Percentiles rank a stretch among this genome's conserved stretches.
These are phyloP conservation scores for Starmera stellimalicola DNA, from an alignment of 1,139 yeast species.

Conservation along the genomic window DNA sequence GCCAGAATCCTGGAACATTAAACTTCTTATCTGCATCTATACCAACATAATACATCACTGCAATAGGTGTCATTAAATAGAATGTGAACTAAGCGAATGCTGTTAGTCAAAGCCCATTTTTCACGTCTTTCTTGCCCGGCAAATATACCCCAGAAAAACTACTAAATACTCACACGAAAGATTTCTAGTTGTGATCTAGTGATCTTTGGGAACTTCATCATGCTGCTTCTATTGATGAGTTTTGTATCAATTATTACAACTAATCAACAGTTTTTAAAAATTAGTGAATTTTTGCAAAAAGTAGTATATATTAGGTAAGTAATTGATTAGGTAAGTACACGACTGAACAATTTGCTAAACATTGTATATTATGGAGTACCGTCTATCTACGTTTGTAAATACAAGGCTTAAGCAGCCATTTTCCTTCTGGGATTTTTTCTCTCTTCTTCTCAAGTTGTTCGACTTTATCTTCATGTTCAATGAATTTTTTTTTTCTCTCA, in stretches of 20 bases:
- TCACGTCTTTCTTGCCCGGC: neutral
- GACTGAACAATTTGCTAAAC: no score
- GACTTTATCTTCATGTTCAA: conserved; percentile 57
- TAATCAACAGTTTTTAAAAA: no score
- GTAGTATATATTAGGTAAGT: no score
- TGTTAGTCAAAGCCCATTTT: neutral
- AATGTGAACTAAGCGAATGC: conserved; percentile 54
- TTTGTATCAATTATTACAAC: no score
- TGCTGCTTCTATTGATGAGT: no score
- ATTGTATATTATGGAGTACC: no score
- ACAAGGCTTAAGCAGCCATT: conserved; percentile 91
- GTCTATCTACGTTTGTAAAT: conserved; percentile 88
- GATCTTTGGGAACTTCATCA: conserved; percentile 9
- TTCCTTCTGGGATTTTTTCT: conserved; percentile 58
- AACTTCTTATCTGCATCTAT: conserved; percentile 81
- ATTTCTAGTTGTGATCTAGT: conserved; percentile 59
- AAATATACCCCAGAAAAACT: neutral
- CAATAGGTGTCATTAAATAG: conserved; percentile 77
- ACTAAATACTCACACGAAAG: conserved; percentile 39
- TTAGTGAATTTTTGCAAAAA: no score
- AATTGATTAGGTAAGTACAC: no score
- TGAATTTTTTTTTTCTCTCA: conserved; percentile 58
- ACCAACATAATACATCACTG: conserved; percentile 88
- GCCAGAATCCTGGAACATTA: conserved; percentile 95
- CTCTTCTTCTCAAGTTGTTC: conserved; percentile 51